Conservation (phyloP, 1,139 yeast species). For the Suhomyces maxii region DNA sequence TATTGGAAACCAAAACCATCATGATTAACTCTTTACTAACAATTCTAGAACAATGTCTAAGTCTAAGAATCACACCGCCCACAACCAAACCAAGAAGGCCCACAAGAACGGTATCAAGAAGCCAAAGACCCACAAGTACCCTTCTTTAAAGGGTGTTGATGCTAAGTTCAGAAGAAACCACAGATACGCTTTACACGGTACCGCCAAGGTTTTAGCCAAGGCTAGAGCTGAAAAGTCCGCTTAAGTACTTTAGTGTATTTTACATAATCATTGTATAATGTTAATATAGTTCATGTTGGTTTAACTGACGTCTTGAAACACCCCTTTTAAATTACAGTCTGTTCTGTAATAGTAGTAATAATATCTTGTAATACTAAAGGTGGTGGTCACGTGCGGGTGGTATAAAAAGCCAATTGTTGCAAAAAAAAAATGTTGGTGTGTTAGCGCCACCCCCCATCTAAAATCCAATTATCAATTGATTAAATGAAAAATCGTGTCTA, state of each 20-base stretch:
- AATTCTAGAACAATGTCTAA: slow-evolving; percentile 69
- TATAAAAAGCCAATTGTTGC: slow-evolving; percentile 2
- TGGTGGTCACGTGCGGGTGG: background rate
- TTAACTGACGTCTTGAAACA: background rate
- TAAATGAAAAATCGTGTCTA: slow-evolving; percentile 30
- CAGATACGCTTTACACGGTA: slow-evolving; percentile 98
- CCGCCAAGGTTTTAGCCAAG: slow-evolving; percentile 89
- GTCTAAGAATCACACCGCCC: slow-evolving; percentile 99
- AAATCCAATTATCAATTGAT: background rate
- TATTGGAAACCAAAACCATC: too few relatives aligned
- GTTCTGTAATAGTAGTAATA: too few relatives aligned
- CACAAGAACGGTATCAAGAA: slow-evolving; percentile 99
- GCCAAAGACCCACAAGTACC: slow-evolving; percentile 97
- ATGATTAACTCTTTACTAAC: slow-evolving; percentile 27
- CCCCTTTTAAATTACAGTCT: background rate
- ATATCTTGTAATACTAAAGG: background rate
- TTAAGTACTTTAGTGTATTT: slow-evolving; percentile 12
- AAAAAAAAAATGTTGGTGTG: background rate
- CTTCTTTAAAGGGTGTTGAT: slow-evolving; percentile 98
- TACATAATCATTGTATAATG: slow-evolving; percentile 18
- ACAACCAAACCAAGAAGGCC: slow-evolving; percentile 99
- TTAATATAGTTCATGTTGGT: slow-evolving; percentile 19
- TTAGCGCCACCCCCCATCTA: too few relatives aligned
- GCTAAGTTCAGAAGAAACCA: slow-evolving; percentile 99
- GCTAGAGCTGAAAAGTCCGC: slow-evolving; percentile 51